These are phyloP conservation scores for Globisporangium uncinulatum DNA, from an alignment of 352 stramenopile species.

Conservation along the genomic window DNA sequence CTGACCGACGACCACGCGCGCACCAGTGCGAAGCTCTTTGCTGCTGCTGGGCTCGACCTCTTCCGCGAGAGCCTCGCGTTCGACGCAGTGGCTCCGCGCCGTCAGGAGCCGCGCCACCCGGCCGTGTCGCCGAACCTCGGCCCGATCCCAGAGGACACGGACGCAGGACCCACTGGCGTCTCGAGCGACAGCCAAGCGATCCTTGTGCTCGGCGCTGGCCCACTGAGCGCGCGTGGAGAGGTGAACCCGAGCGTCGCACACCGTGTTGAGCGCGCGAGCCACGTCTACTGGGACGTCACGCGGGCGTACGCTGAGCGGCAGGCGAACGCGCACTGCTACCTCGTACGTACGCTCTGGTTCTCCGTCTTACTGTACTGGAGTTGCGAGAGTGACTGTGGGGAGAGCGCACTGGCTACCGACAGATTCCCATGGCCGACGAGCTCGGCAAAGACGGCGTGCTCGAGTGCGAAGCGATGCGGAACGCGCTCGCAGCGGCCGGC, in stretches of 20 bases:
- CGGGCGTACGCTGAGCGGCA: slow-evolving; percentile 29
- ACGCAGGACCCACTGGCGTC: slow-evolving; percentile 5
- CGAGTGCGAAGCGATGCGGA: slow-evolving; percentile 46
- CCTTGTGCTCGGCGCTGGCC: slow-evolving; percentile 37
- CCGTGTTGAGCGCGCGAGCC: slow-evolving; percentile 33
- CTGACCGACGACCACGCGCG: neutral
- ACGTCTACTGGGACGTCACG: slow-evolving; percentile 54
- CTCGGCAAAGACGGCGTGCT: slow-evolving; percentile 28
- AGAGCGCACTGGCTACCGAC: slow-evolving; percentile 1
- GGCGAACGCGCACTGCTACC: slow-evolving; percentile 33
- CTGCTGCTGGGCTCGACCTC: slow-evolving; percentile 50
- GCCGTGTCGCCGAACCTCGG: slow-evolving; percentile 44
- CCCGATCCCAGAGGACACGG: slow-evolving; percentile 45
- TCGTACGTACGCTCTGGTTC: slow-evolving; percentile 14
- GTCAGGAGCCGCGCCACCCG: slow-evolving; percentile 30
- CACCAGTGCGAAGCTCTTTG: slow-evolving; percentile 24
- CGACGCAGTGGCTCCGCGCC: slow-evolving; percentile 33
- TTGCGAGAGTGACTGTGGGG: too few species aligned
- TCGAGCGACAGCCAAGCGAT: slow-evolving; percentile 32
- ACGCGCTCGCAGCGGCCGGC: slow-evolving; percentile 39
- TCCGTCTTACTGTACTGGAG: neutral
- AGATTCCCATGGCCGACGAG: slow-evolving; percentile 36
- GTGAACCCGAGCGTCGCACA: slow-evolving; percentile 21
- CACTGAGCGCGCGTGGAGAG: slow-evolving; percentile 22
- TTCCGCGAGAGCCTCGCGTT: slow-evolving; percentile 54